Evolutionary conservation across 768 basidiomycete genomes (phyloP).

Genomic region (Termitomyces sp.): DNA sequence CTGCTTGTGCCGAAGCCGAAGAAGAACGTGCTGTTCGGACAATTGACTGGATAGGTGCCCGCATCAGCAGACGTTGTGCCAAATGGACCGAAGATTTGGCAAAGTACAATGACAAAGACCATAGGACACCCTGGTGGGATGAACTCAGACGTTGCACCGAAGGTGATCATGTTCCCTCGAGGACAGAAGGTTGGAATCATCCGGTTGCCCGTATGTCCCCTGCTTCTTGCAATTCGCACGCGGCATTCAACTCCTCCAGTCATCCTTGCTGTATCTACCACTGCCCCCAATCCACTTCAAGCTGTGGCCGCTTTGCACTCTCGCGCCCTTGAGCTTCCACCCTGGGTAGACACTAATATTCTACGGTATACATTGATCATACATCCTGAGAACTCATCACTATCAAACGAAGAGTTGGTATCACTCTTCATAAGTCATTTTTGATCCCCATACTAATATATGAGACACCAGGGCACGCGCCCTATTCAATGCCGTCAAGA

Average conservation of each 20-base stretch:
- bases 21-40: constrained; percentile 71
- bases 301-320: constrained; percentile 73
- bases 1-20: constrained; percentile 73
- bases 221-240: constrained; percentile 4
- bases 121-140: constrained; percentile 82
- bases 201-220: constrained; percentile 72
- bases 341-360: constrained; percentile 74
- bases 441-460: not conserved
- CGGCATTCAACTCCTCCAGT: constrained; percentile 39
- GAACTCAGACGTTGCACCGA: constrained; percentile 74
- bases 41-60: constrained; percentile 82
- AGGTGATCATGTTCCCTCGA: constrained; percentile 70
- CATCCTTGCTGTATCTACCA: constrained; percentile 77
- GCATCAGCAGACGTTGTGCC: constrained; percentile 55
- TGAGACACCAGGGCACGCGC: constrained; percentile 55
- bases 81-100: constrained; percentile 73
- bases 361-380: constrained; percentile 75
- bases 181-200: constrained; percentile 81
- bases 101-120: constrained; percentile 32
- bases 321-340: constrained; percentile 58
- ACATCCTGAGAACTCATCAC: constrained; percentile 61
- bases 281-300: constrained; percentile 76
- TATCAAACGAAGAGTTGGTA: constrained; percentile 78
- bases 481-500: constrained; percentile 82
- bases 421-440: constrained; percentile 2